Conservation (phyloP, 228 moss, liverwort and hornwort genomes). For the Sphagnum magellanicum region DNA sequence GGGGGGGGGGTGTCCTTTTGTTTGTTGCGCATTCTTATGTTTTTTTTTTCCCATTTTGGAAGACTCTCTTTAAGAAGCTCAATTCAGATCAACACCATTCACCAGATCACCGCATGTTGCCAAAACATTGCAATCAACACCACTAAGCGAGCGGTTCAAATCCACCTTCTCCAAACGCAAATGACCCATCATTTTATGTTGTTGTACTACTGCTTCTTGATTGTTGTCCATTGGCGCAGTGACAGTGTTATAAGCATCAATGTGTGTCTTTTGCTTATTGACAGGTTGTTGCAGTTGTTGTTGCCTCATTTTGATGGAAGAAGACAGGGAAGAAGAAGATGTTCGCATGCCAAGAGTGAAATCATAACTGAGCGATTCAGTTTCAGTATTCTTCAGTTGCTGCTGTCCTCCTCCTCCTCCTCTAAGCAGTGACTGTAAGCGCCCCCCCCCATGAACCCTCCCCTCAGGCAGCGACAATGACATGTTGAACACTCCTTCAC, state of each 20-base stretch:
- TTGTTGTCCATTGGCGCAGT: too few species aligned
- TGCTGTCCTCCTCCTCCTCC: too few species aligned
- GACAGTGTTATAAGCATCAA: too few species aligned
- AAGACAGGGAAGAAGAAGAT: constrained; percentile 1
- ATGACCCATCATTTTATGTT: constrained; percentile 5
- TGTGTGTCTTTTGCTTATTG: too few species aligned
- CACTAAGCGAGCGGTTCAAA: constrained; percentile 45
- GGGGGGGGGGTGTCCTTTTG: too few species aligned
- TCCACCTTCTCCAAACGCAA: constrained; percentile 27
- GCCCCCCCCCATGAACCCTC: constrained; percentile 90
- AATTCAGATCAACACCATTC: too few species aligned
- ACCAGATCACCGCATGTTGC: constrained; percentile 62
- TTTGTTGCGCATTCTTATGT: too few species aligned
- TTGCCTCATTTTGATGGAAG: constrained; percentile 39
- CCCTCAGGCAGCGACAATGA: constrained; percentile 63
- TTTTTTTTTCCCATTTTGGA: too few species aligned
- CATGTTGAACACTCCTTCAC: constrained; percentile 54
- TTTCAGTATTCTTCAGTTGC: too few species aligned
- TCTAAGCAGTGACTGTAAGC: constrained; percentile 36
- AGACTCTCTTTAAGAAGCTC: too few species aligned
- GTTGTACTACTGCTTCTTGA: too few species aligned
- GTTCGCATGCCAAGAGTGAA: constrained; percentile 18
- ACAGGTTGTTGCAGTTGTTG: background rate
- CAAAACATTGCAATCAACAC: constrained; percentile 76
- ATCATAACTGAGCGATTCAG: constrained; percentile 10